Evolutionary conservation across 805 yeast species (phyloP), one percentile per base, ranked within the genome.

Genomic region (Candida sphagnicola): DNA sequence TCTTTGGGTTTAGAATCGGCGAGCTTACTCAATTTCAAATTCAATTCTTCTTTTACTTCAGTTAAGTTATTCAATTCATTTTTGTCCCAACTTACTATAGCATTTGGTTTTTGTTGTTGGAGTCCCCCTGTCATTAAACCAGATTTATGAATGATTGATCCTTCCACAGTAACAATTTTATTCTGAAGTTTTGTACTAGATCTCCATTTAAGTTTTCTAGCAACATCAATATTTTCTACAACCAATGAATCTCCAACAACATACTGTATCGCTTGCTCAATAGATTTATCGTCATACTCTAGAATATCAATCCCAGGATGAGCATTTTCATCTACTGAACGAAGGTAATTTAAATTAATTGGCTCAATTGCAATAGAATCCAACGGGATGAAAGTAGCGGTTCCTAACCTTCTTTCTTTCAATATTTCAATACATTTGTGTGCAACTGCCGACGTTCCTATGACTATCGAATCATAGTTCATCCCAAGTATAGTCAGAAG

Each of bases 61-160:
- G 64, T 72, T 46, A 89, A 65, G 16, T 70, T 64, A 37, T 72
- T 74, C 47, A 76, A 74, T 48, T 82, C 85, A 31, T 76, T 73
- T 51, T 83, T 87, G 56, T 81, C 88, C 95, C 95, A 87, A 45
- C 76, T 72, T 40, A 64, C 45, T 8, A 47, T 40, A 0, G 56
- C 52, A 10, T 71, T 67, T n/a, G 69, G 60, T 15, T 48, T 54
- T 28, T 67, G 67, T n/a, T 69, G 68, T 4, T 78, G 70, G 19
- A 70, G 64, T 47, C 97, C 97, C 57, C 97, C 97, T 6, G 97
- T 84, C 95, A 93, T 87, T 26, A 89, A 69, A 5, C 96, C 96
- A 4, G 91, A 81, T 51, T 78, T 80, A 54, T 87, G 88, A 34
- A 93, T 85, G 21, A 89, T 68, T 0, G 91, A 77, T 2, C 99